Evolutionary conservation across 176 grass and related monocot species (phyloP).

Genomic region (Tillandsia fasciculata): DNA sequence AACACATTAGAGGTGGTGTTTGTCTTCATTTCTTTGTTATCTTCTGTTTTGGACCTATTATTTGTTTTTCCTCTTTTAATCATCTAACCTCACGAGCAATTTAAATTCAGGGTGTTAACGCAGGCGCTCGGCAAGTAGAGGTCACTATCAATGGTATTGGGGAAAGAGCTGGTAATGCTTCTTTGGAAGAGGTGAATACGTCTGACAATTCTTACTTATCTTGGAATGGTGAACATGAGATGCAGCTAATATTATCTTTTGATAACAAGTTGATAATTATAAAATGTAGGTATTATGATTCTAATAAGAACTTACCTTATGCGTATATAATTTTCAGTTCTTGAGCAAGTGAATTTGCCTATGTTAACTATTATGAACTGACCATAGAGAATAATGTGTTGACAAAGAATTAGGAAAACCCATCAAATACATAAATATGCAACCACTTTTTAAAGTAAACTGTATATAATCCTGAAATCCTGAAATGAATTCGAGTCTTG

Average conservation of each 20-base stretch:
- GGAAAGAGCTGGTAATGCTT: conserved; percentile 98
- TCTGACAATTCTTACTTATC: conserved; percentile 9
- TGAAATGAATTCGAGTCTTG: too few species aligned
- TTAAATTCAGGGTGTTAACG: conserved; percentile 65
- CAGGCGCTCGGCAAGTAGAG: conserved; percentile 84
- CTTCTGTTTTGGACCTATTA: conserved; percentile 1
- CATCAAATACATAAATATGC: too few species aligned
- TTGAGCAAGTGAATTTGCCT: background rate
- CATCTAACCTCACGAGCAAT: conserved; percentile 35
- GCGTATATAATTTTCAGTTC: too few species aligned
- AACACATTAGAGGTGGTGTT: conserved; percentile 74
- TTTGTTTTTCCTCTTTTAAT: conserved; percentile 1
- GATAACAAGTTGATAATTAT: background rate
- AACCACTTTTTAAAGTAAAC: too few species aligned
- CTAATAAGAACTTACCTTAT: too few species aligned
- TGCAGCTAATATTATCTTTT: background rate
- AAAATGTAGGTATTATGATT: too few species aligned
- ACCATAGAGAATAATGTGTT: too few species aligned
- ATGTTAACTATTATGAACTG: background rate
- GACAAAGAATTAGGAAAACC: too few species aligned
- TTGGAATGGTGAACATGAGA: background rate
- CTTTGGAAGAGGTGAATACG: conserved; percentile 75
- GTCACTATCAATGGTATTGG: conserved; percentile 98
- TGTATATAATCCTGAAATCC: too few species aligned
- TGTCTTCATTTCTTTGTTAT: conserved; percentile 13